Evolutionary conservation across 805 yeast genomes (phyloP).

Genomic region (Saturnispora zaruensis): DNA sequence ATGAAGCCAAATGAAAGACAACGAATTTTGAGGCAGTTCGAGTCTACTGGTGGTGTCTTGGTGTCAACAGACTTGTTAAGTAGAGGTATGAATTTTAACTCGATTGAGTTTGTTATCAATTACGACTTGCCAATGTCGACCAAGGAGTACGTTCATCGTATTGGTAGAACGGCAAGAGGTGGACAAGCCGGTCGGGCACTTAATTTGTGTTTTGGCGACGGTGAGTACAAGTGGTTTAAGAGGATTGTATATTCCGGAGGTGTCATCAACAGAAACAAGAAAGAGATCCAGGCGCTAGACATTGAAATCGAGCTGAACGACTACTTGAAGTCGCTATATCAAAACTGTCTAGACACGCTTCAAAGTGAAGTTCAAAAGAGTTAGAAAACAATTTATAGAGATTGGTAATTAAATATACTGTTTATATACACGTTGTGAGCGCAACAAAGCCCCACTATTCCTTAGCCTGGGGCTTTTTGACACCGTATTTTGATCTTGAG

Average conservation of each 20-base stretch:
- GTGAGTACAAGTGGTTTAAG: slow-evolving; percentile 62
- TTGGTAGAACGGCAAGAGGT: slow-evolving; percentile 97
- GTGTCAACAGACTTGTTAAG: slow-evolving; percentile 88
- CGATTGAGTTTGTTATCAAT: slow-evolving; percentile 69
- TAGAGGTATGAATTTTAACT: slow-evolving; percentile 83
- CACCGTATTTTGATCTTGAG: slow-evolving; percentile 90
- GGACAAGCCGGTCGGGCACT: slow-evolving; percentile 67
- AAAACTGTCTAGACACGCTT: slow-evolving; percentile 34
- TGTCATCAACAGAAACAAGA: slow-evolving; percentile 44
- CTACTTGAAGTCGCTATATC: slow-evolving; percentile 34
- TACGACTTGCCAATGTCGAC: slow-evolving; percentile 85
- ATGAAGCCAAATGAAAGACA: slow-evolving; percentile 45
- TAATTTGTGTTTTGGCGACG: slow-evolving; percentile 65
- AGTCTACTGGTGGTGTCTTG: slow-evolving; percentile 38
- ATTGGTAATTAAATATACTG: neutral
- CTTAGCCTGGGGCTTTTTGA: slow-evolving; percentile 62
- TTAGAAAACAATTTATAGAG: neutral
- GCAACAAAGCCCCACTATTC: slow-evolving; percentile 16
- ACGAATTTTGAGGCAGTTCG: slow-evolving; percentile 52
- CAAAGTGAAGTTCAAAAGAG: slow-evolving; percentile 33
- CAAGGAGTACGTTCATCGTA: slow-evolving; percentile 90
- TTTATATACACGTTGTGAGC: slow-evolving; percentile 8
- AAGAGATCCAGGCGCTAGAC: slow-evolving; percentile 29
- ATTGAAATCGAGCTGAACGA: slow-evolving; percentile 29
- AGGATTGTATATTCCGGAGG: slow-evolving; percentile 37